phyloP scores from a whole-genome alignment of 2,329 filamentous ascomycete genomes.

The Leptographium procerum region DNA sequence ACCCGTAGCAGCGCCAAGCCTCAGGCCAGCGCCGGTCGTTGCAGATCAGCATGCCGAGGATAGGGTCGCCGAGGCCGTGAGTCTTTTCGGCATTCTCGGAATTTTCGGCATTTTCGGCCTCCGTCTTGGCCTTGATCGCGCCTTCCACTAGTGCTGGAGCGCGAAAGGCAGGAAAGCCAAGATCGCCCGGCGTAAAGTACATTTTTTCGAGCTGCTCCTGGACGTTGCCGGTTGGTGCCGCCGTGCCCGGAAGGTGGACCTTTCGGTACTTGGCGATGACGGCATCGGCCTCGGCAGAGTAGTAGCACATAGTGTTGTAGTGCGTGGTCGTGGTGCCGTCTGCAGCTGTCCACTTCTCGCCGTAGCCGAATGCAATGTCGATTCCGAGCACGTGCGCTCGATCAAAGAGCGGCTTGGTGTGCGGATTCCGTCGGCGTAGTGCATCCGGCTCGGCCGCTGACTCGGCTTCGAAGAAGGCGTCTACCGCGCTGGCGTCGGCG shows the following conservation, averaged over 20 bases:
- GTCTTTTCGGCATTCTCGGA: slow-evolving; percentile 9
- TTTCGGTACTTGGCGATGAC: slow-evolving; percentile 42
- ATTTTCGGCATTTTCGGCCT: too few relatives aligned
- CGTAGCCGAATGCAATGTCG: slow-evolving; percentile 41
- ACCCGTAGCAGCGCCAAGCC: slow-evolving; percentile 35
- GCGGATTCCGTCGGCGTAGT: slow-evolving; percentile 24
- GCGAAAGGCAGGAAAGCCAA: slow-evolving; percentile 41
- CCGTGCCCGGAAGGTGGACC: slow-evolving; percentile 39
- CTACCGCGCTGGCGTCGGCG: slow-evolving; percentile 27
- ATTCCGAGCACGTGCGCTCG: slow-evolving; percentile 31
- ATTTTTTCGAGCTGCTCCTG: slow-evolving; percentile 42
- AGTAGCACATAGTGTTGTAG: slow-evolving; percentile 41
- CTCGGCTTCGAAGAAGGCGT: slow-evolving; percentile 37
- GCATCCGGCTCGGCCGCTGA: slow-evolving; percentile 19
- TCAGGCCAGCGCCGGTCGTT: slow-evolving; percentile 42
- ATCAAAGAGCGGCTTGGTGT: slow-evolving; percentile 36
- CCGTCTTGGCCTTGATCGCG: slow-evolving; percentile 22
- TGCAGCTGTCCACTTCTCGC: slow-evolving; percentile 26
- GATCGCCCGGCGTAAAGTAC: slow-evolving; percentile 38
- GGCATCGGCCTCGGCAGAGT: slow-evolving; percentile 27
- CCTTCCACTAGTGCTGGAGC: slow-evolving; percentile 30
- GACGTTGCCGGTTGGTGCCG: slow-evolving; percentile 24
- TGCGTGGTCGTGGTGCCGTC: slow-evolving; percentile 20
- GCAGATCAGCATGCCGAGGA: slow-evolving; percentile 41
- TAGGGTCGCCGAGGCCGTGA: slow-evolving; percentile 31